Percentiles rank a stretch among this genome's conserved stretches.
phyloP scores from a whole-genome alignment of 2,329 filamentous ascomycete genomes.

The Phyllachora maydis region DNA sequence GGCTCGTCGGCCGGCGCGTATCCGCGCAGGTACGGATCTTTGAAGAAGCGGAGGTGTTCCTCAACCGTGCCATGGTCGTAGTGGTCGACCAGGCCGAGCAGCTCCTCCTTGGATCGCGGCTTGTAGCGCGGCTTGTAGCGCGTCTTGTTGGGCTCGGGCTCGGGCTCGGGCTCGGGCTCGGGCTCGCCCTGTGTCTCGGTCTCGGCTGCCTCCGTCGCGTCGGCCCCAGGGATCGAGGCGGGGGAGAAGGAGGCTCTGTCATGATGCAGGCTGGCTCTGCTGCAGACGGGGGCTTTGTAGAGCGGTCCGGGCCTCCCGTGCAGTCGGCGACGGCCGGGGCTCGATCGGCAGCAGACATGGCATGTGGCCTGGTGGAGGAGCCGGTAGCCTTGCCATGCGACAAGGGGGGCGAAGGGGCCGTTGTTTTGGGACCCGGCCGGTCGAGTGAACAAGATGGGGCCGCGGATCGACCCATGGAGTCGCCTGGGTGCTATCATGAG shows the following conservation, averaged over 20 bases:
- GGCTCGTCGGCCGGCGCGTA: conserved; percentile 30
- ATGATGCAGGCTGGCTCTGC: too few relatives aligned
- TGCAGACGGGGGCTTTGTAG: too few relatives aligned
- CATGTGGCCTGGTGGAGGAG: too few relatives aligned
- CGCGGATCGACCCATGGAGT: conserved; percentile 38
- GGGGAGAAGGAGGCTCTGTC: conserved; percentile 4
- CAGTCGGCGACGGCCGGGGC: too few relatives aligned
- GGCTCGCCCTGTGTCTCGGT: background rate
- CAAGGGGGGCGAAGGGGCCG: too few relatives aligned
- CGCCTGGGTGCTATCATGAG: conserved; percentile 39
- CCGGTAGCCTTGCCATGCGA: too few relatives aligned
- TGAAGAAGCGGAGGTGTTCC: conserved; percentile 28
- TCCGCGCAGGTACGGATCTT: conserved; percentile 29
- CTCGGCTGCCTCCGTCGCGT: conserved; percentile 1
- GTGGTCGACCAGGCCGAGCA: conserved; percentile 30
- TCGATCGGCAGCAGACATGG: too few relatives aligned
- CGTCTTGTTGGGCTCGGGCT: too few relatives aligned
- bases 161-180: conserved; percentile 1
- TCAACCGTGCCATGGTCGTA: conserved; percentile 24
- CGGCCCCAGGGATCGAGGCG: conserved; percentile 4
- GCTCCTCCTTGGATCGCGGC: conserved; percentile 16
- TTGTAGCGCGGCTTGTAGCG: conserved; percentile 2
- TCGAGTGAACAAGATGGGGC: conserved; percentile 28
- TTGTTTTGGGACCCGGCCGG: too few relatives aligned
- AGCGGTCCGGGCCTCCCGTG: too few relatives aligned